phyloP scores from a whole-genome alignment of 1,139 yeast species.

The Debaryomyces sp. region DNA sequence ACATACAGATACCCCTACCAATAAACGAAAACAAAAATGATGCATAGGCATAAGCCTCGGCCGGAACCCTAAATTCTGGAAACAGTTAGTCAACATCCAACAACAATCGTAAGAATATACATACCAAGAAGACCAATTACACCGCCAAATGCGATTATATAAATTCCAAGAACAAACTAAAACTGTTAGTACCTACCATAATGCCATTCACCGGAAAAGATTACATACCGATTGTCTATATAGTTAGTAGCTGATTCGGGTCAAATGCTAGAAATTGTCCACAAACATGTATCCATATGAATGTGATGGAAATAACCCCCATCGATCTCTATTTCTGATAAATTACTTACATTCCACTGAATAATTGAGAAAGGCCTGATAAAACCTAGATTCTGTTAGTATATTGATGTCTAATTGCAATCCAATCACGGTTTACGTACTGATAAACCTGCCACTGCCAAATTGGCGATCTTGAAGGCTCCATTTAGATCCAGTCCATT shows the following conservation, averaged over 20 bases:
- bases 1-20: conserved; percentile 76
- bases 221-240: conserved; percentile 21
- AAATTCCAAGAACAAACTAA: conserved; percentile 58
- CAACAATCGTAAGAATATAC: conserved; percentile 20
- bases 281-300: background rate
- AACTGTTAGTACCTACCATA: background rate
- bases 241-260: background rate
- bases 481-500: conserved; percentile 45
- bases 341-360: conserved; percentile 54
- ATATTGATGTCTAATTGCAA: background rate
- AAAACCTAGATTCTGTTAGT: conserved; percentile 39
- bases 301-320: background rate
- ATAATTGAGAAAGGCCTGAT: conserved; percentile 63
- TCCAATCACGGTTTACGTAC: conserved; percentile 36
- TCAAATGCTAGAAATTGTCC: background rate
- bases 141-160: conserved; percentile 57
- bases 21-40: conserved; percentile 82
- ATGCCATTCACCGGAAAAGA: background rate
- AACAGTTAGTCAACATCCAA: conserved; percentile 17
- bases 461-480: conserved; percentile 64
- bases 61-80: conserved; percentile 64
- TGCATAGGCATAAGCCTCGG: conserved; percentile 69
- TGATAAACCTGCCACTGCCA: conserved; percentile 62
- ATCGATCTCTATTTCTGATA: background rate
- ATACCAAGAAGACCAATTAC: conserved; percentile 56